A percentile compares a stretch with the other conserved stretches of the same genome.
These are phyloP conservation scores for Magnolia sinica DNA, from an alignment of 164 flowering plant species.

Conservation along the genomic window DNA sequence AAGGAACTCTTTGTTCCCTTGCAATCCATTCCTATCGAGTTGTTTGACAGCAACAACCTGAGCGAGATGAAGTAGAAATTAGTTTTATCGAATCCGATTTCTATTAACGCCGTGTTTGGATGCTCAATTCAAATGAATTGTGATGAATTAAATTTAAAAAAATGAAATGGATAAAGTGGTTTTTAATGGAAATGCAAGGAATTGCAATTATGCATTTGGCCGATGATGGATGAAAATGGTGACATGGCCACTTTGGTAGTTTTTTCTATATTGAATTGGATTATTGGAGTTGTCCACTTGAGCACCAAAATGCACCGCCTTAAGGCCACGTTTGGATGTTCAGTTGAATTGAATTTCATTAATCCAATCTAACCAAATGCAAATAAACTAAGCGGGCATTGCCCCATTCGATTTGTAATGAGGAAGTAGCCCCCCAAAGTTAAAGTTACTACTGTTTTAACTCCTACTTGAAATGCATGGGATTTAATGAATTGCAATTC, in stretches of 20 bases:
- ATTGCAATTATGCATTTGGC: too few relatives aligned
- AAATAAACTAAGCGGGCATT: not conserved
- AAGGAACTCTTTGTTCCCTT: conserved; percentile 77
- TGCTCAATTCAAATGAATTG: not conserved
- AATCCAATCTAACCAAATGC: not conserved
- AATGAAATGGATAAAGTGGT: not conserved
- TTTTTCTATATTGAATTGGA: not conserved
- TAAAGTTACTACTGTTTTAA: too few relatives aligned
- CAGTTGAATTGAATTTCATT: too few relatives aligned
- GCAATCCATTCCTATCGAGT: conserved; percentile 78
- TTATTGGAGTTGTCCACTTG: not conserved
- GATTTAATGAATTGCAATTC: not conserved
- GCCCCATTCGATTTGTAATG: too few relatives aligned
- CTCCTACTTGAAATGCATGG: not conserved
- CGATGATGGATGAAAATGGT: too few relatives aligned
- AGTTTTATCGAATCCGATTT: not conserved
- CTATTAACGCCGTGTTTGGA: not conserved
- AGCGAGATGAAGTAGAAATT: not conserved
- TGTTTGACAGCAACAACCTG: conserved; percentile 82
- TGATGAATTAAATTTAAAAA: not conserved
- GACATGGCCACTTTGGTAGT: too few relatives aligned
- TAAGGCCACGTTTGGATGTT: too few relatives aligned
- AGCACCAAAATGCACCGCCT: too few relatives aligned
- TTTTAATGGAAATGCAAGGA: too few relatives aligned
- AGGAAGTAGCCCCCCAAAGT: too few relatives aligned